Evolutionary conservation across 73 alveolate species (phyloP).

Genomic region (Blepharisma japonicum): DNA sequence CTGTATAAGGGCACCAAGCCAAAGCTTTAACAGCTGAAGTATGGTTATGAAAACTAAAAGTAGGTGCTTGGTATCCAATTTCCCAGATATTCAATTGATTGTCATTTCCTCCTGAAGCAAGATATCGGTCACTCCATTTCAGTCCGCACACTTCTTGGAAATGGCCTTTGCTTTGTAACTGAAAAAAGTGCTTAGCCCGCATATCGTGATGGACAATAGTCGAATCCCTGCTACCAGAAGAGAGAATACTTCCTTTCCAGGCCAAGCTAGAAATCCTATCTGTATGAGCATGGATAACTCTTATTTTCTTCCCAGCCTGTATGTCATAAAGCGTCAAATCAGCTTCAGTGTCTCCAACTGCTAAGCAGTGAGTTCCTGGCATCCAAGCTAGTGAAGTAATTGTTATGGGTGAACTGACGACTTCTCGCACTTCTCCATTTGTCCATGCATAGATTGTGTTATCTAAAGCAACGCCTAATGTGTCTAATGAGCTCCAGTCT

Average conservation of each 20-base stretch:
- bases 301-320: constrained; percentile 54
- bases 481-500: constrained; percentile 82
- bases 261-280: constrained; percentile 72
- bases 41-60: constrained; percentile 66
- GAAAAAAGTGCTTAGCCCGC: constrained; percentile 53
- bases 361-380: constrained; percentile 56
- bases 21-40: constrained; percentile 98
- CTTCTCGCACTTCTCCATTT: constrained; percentile 54
- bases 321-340: constrained; percentile 73
- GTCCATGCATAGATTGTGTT: constrained; percentile 74
- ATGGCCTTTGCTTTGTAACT: constrained; percentile 66
- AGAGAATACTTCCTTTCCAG: constrained; percentile 75
- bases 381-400: constrained; percentile 73
- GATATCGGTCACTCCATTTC: constrained; percentile 52
- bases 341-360: constrained; percentile 68
- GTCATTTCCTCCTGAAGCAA: constrained; percentile 99
- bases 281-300: constrained; percentile 61
- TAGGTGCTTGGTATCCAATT: constrained; percentile 56
- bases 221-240: constrained; percentile 76
- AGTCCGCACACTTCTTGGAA: constrained; percentile 64
- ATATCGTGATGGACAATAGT: constrained; percentile 70
- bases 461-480: constrained; percentile 76
- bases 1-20: constrained; percentile 97
- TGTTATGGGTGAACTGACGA: constrained; percentile 58
- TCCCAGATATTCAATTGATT: constrained; percentile 96